A percentile compares a stretch with the other conserved stretches of the same genome.
phyloP scores from a whole-genome alignment of 2,329 filamentous ascomycete genomes.

The Coleophoma cylindrospora region DNA sequence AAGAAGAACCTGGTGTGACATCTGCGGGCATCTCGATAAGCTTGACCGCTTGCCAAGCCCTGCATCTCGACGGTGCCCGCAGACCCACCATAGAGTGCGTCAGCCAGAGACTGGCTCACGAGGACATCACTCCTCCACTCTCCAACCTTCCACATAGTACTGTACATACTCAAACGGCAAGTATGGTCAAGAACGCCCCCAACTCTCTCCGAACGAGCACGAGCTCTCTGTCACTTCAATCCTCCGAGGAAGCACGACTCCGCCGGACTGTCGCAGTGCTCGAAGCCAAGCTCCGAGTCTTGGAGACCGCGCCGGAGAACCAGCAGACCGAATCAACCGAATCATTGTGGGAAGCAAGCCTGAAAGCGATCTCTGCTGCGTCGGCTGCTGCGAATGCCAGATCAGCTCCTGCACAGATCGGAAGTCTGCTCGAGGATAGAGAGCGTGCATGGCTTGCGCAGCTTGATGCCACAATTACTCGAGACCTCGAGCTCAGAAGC shows the following conservation, averaged over 20 bases:
- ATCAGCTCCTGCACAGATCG: background rate
- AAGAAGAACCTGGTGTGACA: too few relatives aligned
- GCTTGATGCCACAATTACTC: background rate
- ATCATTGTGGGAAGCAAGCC: background rate
- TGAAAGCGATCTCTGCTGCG: background rate
- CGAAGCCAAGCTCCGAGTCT: constrained; percentile 6
- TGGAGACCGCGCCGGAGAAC: background rate
- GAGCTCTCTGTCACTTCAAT: constrained; percentile 13
- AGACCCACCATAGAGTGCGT: too few relatives aligned
- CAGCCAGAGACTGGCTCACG: too few relatives aligned
- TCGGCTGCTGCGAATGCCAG: background rate
- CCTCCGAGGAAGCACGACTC: constrained; percentile 2
- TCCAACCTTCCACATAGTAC: background rate
- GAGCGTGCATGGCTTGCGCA: background rate
- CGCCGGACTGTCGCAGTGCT: constrained; percentile 12
- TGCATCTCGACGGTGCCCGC: too few relatives aligned
- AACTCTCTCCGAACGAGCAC: constrained; percentile 16
- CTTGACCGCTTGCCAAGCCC: too few relatives aligned
- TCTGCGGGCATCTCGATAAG: too few relatives aligned
- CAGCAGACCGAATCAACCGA: background rate
- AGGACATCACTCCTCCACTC: background rate
- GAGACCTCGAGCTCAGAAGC: too few relatives aligned
- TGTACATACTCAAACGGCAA: background rate
- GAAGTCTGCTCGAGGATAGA: background rate
- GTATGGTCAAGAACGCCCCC: constrained; percentile 20